Base-by-base conservation (phyloP, 2,329 filamentous ascomycete species). In the Pseudogymnoascus sp. region DNA sequence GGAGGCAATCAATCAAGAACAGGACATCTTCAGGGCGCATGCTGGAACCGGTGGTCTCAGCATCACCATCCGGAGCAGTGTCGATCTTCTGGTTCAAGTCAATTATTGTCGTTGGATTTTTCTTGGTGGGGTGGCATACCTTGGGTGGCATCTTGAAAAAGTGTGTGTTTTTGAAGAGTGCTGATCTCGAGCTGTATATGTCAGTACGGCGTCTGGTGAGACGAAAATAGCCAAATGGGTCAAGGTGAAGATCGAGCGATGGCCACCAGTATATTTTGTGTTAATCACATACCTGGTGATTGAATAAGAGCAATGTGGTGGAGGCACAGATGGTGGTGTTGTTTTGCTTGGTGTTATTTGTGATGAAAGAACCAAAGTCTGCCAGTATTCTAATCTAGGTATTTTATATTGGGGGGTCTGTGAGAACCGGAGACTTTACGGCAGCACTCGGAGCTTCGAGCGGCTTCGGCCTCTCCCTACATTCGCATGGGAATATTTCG, bases 1-100 rank as follows among this genome's bases (percentile, higher is more conserved):
- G 63, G 34, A 70, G 60, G 38, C 67, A 68, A 5, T 59, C 59
- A 5, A 70, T 59, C 4, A 70, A 52, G 19, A 70, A 69, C 1
- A 64, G 59, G 21, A 66, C 55, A 19, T 69, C 67, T 3, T 30
- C 33, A 4, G 58, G 12, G 12, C 58, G 41, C 62, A 69, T 66
- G 13, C 58, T 60, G 12, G 58, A 28, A 30, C n/a, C 15, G 15
- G 9, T 1, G 26, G 23, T 13, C 1, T 52, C 45, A 30, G 26
- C 45, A 18, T 10, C 26, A 10, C 45, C 45, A 2, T 52, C 45
- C 9, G 45, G n/a, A 23, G 26, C 10, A 18, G 26, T 30, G 26
- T 52, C 45, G 7, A 52, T 3, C 26, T 52, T 52, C 45, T 52
- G 26, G n/a, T 30, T 30, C 9, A 19, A 30, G 45, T 52, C 26